Percentiles rank a stretch among this genome's conserved stretches.
phyloP scores from a whole-genome alignment of 179 eudicot species.

The Pouteria campechiana region DNA sequence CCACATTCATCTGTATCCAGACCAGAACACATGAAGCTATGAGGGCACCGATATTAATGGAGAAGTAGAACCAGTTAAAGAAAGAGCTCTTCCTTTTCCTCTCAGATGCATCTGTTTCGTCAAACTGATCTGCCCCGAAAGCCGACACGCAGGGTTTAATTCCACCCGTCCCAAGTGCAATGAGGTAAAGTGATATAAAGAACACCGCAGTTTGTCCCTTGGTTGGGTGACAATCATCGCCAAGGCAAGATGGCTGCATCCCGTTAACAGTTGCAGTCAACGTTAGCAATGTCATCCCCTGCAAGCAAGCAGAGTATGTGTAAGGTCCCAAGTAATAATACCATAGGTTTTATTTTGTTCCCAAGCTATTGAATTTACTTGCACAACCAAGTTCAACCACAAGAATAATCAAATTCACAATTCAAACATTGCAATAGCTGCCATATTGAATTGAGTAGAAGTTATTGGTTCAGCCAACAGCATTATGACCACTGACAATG shows the following conservation, averaged over 20 bases:
- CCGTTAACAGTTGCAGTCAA: constrained; percentile 28
- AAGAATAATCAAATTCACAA: too few relatives aligned
- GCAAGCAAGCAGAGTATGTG: too few relatives aligned
- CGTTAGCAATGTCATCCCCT: constrained; percentile 42
- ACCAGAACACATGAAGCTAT: constrained; percentile 32
- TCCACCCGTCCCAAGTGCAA: constrained; percentile 39
- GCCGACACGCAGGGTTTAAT: constrained; percentile 42
- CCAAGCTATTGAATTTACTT: too few relatives aligned
- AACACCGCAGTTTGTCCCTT: constrained; percentile 12
- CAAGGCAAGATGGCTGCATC: constrained; percentile 20
- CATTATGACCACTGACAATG: too few relatives aligned
- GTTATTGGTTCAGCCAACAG: too few relatives aligned
- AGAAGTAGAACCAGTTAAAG: constrained; percentile 44
- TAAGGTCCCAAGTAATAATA: too few relatives aligned
- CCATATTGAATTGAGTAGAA: too few relatives aligned
- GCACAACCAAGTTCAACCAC: too few relatives aligned
- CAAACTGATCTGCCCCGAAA: constrained; percentile 51
- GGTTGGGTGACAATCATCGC: constrained; percentile 25
- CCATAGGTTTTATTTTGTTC: too few relatives aligned
- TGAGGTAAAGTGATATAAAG: constrained; percentile 26
- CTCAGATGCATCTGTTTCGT: constrained; percentile 40
- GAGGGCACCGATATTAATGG: constrained; percentile 39
- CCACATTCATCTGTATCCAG: constrained; percentile 45
- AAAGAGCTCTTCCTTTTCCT: constrained; percentile 39
- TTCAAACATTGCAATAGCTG: too few relatives aligned